phyloP scores from a whole-genome alignment of 306 rosid genomes.

The Gillenia trifoliata region DNA sequence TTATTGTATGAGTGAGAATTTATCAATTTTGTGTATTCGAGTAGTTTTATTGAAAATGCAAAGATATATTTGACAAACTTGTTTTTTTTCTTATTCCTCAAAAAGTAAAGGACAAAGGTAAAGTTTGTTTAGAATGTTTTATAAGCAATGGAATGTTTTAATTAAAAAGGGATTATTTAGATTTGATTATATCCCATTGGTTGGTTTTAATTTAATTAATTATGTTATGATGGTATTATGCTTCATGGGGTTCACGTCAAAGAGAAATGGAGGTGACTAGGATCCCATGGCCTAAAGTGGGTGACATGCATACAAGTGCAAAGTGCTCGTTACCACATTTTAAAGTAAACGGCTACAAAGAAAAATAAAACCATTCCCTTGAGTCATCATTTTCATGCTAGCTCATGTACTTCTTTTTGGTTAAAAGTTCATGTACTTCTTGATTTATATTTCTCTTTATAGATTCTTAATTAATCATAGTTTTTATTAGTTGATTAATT shows the following conservation, averaged over 20 bases:
- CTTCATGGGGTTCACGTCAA: background rate
- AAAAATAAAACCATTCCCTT: conserved; percentile 29
- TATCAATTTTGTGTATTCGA: background rate
- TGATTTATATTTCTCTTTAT: background rate
- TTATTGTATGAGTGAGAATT: background rate
- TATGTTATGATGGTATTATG: background rate
- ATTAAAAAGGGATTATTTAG: background rate
- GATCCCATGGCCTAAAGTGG: conserved; percentile 35
- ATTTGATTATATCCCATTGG: too few relatives aligned
- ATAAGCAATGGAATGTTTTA: background rate
- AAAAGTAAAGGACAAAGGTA: background rate
- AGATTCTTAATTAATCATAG: background rate
- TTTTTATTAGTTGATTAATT: background rate
- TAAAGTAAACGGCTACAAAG: conserved; percentile 13
- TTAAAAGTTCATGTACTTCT: background rate
- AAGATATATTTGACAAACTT: background rate
- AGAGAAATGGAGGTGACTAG: conserved; percentile 28
- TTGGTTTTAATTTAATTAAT: background rate
- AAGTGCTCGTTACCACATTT: conserved; percentile 7
- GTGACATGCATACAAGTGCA: conserved; percentile 18
- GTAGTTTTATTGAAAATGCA: too few relatives aligned
- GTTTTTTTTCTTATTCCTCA: background rate
- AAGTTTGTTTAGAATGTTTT: background rate
- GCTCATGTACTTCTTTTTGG: background rate
- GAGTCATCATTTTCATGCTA: conserved; percentile 20